Evolutionary conservation across 495 filamentous ascomycete species (phyloP).

Genomic region (Penicillium atrosanguineum): DNA sequence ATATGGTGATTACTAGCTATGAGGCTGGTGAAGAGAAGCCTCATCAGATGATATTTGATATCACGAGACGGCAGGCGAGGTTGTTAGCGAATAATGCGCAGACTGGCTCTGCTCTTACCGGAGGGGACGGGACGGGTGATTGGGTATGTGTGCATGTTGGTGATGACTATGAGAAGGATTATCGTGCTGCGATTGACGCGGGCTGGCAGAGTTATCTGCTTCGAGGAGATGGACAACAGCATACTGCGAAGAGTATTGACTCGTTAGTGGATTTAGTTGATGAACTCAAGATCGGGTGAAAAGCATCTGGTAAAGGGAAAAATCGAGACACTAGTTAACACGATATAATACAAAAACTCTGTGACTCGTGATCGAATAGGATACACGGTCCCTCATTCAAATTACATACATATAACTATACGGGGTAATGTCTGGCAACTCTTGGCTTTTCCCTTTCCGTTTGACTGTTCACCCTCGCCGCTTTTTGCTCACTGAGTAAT

Average conservation of each 20-base stretch:
- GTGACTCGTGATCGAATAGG: neutral
- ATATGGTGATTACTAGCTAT: constrained; percentile 70
- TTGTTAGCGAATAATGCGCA: constrained; percentile 5
- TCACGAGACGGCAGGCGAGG: constrained; percentile 49
- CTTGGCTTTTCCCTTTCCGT: too few relatives aligned
- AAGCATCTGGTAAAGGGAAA: neutral
- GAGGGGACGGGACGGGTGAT: constrained; percentile 3
- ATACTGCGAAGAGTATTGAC: constrained; percentile 15
- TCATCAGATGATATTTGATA: constrained; percentile 57
- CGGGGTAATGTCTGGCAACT: too few relatives aligned
- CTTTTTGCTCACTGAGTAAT: too few relatives aligned
- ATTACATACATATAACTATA: constrained; percentile 1
- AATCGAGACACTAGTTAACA: neutral
- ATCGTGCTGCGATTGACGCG: constrained; percentile 54
- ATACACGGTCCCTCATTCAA: neutral
- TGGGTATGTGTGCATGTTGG: constrained; percentile 64
- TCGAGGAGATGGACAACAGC: constrained; percentile 20
- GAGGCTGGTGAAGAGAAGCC: constrained; percentile 73
- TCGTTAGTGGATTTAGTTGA: constrained; percentile 32
- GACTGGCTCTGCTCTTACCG: neutral
- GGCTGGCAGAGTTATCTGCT: constrained; percentile 63
- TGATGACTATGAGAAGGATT: constrained; percentile 65
- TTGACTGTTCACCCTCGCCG: too few relatives aligned
- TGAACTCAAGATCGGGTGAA: constrained; percentile 7
- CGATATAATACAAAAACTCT: neutral